phyloP scores from a whole-genome alignment of 768 basidiomycete genomes.

The Trametes villosa region DNA sequence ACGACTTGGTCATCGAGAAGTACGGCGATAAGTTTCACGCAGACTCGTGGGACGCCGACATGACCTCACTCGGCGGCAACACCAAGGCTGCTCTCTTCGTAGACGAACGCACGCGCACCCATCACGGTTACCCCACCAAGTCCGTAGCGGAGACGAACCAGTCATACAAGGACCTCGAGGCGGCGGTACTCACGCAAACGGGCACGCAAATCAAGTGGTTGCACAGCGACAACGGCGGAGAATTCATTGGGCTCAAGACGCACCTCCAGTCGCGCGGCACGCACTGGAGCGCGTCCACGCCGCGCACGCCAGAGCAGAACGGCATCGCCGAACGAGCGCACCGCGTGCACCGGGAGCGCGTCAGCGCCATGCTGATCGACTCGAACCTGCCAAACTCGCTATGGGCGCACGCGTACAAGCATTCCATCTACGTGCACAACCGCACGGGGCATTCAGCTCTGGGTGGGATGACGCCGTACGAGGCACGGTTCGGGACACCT shows the following conservation, averaged over 20 bases:
- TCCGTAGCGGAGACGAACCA: slow-evolving; percentile 40
- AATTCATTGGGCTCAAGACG: neutral
- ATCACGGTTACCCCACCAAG: neutral
- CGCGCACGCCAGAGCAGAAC: slow-evolving; percentile 33
- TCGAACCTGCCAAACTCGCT: slow-evolving; percentile 40
- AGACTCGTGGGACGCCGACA: slow-evolving; percentile 49
- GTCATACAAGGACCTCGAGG: slow-evolving; percentile 40
- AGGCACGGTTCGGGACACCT: slow-evolving; percentile 10
- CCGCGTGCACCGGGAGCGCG: slow-evolving; percentile 12
- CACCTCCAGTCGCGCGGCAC: slow-evolving; percentile 4
- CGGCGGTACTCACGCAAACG: slow-evolving; percentile 38
- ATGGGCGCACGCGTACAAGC: slow-evolving; percentile 43
- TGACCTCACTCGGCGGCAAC: slow-evolving; percentile 28
- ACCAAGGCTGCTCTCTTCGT: slow-evolving; percentile 34
- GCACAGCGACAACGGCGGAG: slow-evolving; percentile 48
- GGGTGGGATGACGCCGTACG: slow-evolving; percentile 20
- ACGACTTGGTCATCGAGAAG: neutral
- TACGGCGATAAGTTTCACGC: slow-evolving; percentile 44
- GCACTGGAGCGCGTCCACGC: too few species aligned
- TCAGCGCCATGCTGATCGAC: slow-evolving; percentile 15
- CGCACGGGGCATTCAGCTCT: slow-evolving; percentile 30
- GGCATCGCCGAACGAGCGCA: slow-evolving; percentile 29
- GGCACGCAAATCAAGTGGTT: slow-evolving; percentile 37
- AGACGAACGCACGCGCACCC: slow-evolving; percentile 31
- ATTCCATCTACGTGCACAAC: slow-evolving; percentile 45